Base-by-base conservation (phyloP, 1,284 basidiomycete genomes). In the Phlebopus sp. region DNA sequence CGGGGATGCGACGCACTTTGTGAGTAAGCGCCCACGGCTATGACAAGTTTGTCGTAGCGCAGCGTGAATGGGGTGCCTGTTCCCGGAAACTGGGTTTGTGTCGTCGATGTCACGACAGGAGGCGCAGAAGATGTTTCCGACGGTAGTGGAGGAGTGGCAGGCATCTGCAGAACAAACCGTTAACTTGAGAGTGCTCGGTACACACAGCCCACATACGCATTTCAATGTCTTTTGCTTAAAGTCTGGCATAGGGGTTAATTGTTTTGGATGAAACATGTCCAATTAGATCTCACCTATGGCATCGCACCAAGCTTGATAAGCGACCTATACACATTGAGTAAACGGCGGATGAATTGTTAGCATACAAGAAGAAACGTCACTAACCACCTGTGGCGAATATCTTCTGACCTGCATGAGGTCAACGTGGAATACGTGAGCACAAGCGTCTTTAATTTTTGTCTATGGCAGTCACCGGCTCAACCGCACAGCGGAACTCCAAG, bases 1-100 rank as follows among this genome's bases (percentile, higher is more conserved):
- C 13, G 36, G 14, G 8, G 13, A 11, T 8, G 30, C 67, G 4
- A 43, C 77, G 69, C 49, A 83, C 84, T 93, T 59, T 92, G 90
- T 1, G 81, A 83, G 66, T 94, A 93, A 44, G 86, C 83, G 1
- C 92, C 92, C 1, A 92, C 89, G 2, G 88, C 82, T 45, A 95
- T 82, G 38, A 95, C 81, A 5, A 96, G 76, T 64, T 88, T 90
- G 68, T 95, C 91, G 59, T 87, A 92, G 43, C 67, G 67, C 50
- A 92, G 42, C 11, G 72, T 69, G 59, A 86, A 84, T 30, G 47
- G 38, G 4, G 50, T 55, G 3, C 55, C 44, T 0, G 44, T 35
- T 0, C 41, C 50, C 1, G 53, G 53, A 42, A 52, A 46, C n/a
- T 51, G 43, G 18, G 49, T 40, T 31, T 53, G 42, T 3, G 52